These are phyloP conservation scores for Alternaria burnsii DNA, from an alignment of 2,329 filamentous ascomycete species.

Conservation along the genomic window DNA sequence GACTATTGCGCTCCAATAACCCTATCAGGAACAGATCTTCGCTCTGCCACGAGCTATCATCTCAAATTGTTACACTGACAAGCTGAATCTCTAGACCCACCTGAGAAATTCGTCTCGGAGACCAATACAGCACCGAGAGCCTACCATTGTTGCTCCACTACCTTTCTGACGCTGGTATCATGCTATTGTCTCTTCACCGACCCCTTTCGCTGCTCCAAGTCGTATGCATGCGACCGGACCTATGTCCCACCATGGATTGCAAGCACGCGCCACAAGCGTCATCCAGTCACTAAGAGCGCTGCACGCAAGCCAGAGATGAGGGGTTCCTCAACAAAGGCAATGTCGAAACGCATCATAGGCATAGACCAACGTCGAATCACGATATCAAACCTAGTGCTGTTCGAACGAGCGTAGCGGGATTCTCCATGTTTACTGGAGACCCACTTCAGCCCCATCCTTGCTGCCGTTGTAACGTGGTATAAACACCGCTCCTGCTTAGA, in stretches of 20 bases:
- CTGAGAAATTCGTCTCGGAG: not conserved
- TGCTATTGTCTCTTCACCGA: not conserved
- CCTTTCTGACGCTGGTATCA: not conserved
- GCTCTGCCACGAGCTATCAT: not conserved
- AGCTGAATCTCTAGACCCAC: not conserved
- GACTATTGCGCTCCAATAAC: not conserved
- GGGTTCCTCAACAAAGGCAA: not conserved
- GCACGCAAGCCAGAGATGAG: not conserved
- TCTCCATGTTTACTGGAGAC: not conserved
- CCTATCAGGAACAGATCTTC: constrained; percentile 2
- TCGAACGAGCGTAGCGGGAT: not conserved
- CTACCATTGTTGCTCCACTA: not conserved
- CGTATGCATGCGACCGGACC: not conserved
- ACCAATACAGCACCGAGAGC: not conserved
- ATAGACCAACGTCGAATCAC: not conserved
- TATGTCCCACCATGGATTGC: not conserved
- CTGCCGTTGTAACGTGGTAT: constrained; percentile 2
- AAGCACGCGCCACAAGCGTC: not conserved
- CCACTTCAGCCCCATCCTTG: constrained; percentile 6
- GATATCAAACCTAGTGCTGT: not conserved
- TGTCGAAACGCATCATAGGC: not conserved
- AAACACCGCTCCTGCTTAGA: constrained; percentile 1
- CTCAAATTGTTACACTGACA: not conserved
- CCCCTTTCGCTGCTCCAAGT: not conserved
- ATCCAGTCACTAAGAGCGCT: not conserved